Percentiles rank a stretch among this genome's conserved stretches.
Evolutionary conservation across 805 yeast genomes (phyloP).

Genomic region (Lipomyces anomalus): DNA sequence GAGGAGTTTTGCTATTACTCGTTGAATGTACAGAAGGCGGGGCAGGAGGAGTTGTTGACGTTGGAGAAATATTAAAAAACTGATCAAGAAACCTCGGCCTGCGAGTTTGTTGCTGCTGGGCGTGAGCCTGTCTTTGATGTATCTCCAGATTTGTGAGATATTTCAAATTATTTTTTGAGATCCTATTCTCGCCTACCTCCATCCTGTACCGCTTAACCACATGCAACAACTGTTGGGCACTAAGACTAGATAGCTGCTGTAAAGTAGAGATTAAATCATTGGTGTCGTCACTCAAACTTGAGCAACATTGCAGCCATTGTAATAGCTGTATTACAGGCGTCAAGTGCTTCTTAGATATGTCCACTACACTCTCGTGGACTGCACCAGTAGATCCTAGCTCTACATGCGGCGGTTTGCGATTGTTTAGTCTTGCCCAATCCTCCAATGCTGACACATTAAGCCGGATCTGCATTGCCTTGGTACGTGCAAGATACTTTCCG

Average conservation of each 20-base stretch:
- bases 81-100: conserved; percentile 13
- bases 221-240: conserved; percentile 64
- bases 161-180: conserved; percentile 49
- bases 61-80: conserved; percentile 9
- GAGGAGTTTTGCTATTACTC: not conserved
- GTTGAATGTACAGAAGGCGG: not conserved
- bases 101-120: conserved; percentile 5
- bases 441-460: conserved; percentile 80
- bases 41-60: not conserved
- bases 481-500: conserved; percentile 67
- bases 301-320: conserved; percentile 86
- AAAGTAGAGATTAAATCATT: conserved; percentile 37
- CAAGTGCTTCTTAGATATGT: conserved; percentile 61
- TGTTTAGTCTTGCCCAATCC: conserved; percentile 83
- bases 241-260: conserved; percentile 59
- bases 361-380: conserved; percentile 28
- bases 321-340: conserved; percentile 70
- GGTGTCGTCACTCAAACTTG: conserved; percentile 54
- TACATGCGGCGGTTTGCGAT: conserved; percentile 40
- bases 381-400: conserved; percentile 14
- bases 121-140: conserved; percentile 10
- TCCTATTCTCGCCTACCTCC: conserved; percentile 71
- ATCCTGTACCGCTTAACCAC: conserved; percentile 71
- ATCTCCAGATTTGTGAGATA: conserved; percentile 37
- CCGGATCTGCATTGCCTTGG: conserved; percentile 83